Conservation (phyloP, 2,329 filamentous ascomycete genomes). For the Colletotrichum limetticola region DNA sequence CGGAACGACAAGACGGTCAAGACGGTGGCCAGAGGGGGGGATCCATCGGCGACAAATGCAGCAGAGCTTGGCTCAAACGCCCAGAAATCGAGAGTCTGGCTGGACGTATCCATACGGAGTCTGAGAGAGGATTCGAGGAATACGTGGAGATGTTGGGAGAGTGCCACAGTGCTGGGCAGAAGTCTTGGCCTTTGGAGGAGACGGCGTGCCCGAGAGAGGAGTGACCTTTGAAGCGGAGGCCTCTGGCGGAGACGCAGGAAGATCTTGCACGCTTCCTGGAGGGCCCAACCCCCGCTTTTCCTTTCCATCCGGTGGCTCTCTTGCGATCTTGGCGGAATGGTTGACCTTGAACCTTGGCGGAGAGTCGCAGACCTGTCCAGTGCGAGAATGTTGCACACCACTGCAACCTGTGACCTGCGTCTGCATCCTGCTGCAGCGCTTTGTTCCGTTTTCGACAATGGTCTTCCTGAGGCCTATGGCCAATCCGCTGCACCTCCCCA, state of each 20-base stretch:
- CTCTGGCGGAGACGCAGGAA: slow-evolving; percentile 33
- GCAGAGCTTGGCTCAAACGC: background rate
- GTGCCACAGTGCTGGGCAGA: background rate
- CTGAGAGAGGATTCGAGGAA: background rate
- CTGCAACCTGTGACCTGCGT: slow-evolving; percentile 1
- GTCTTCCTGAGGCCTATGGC: background rate
- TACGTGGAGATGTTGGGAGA: background rate
- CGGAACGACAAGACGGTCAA: slow-evolving; percentile 30
- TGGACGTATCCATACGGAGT: no score
- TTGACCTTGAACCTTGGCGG: slow-evolving; percentile 19
- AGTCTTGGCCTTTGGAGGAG: slow-evolving; percentile 5
- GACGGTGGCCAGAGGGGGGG: slow-evolving; percentile 12
- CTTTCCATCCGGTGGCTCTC: slow-evolving; percentile 20
- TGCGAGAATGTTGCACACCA: slow-evolving; percentile 9
- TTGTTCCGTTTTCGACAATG: background rate
- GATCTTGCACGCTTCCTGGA: slow-evolving; percentile 25
- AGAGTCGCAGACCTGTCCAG: background rate
- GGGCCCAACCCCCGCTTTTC: slow-evolving; percentile 16
- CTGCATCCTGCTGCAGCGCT: background rate
- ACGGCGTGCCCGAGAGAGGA: slow-evolving; percentile 28
- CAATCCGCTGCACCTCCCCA: background rate
- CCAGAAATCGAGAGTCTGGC: background rate
- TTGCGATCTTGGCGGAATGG: slow-evolving; percentile 16
- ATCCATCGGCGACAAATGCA: background rate
- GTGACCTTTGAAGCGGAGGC: slow-evolving; percentile 32